Evolutionary conservation across 73 alveolate species (phyloP).

Genomic region (Tetrahymena borealis): DNA sequence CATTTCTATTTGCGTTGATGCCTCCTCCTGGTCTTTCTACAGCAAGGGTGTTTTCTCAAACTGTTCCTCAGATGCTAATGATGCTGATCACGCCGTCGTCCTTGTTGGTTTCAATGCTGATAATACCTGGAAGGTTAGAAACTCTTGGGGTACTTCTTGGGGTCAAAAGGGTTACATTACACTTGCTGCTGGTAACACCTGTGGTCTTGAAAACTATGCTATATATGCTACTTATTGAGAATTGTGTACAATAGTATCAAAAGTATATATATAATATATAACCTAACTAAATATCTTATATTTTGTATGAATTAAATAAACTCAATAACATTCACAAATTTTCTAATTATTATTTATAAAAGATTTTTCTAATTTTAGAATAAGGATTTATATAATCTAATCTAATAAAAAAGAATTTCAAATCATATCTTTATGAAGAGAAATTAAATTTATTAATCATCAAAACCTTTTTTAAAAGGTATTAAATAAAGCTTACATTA

Average conservation of each 20-base stretch:
- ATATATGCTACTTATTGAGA: background rate
- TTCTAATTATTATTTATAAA: too few species aligned
- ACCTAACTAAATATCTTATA: too few species aligned
- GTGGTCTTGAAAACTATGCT: constrained; percentile 1
- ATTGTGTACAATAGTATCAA: background rate
- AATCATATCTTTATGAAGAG: too few species aligned
- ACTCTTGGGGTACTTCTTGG: constrained; percentile 74
- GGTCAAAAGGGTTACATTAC: constrained; percentile 68
- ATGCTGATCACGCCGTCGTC: constrained; percentile 60
- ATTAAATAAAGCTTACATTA: too few species aligned
- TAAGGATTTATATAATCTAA: too few species aligned
- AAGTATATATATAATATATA: too few species aligned
- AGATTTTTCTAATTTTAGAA: too few species aligned
- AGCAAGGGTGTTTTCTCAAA: constrained; percentile 3
- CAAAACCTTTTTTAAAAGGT: too few species aligned
- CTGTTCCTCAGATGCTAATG: background rate
- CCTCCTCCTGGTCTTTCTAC: background rate
- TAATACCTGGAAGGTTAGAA: constrained; percentile 41
- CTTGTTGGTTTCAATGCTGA: constrained; percentile 51
- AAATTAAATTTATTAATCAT: too few species aligned
- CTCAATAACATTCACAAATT: too few species aligned
- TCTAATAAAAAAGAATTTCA: too few species aligned
- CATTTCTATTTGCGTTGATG: constrained; percentile 5
- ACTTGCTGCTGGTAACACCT: constrained; percentile 30
- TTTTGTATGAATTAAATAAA: too few species aligned